These are phyloP conservation scores for Yarrowia phangngaensis DNA, from an alignment of 805 yeast genomes.

Conservation along the genomic window DNA sequence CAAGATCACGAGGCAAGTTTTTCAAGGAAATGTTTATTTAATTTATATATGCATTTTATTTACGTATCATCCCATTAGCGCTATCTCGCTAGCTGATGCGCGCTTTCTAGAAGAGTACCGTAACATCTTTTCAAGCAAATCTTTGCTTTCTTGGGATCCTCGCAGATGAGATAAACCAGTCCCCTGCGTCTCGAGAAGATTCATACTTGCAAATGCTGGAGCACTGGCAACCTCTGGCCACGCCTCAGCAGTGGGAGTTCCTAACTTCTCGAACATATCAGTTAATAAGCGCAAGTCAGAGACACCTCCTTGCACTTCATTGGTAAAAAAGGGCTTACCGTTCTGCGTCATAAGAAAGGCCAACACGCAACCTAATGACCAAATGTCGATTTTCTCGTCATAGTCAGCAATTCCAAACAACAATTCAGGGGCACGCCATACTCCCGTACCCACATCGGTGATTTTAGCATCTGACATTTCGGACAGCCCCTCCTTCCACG, in stretches of 20 bases:
- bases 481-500: conserved; percentile 43
- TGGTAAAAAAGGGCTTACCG: conserved; percentile 42
- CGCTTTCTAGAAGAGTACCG: conserved; percentile 11
- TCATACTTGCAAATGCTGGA: conserved; percentile 29
- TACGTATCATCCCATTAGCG: not conserved
- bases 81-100: conserved; percentile 10
- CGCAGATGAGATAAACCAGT: not conserved
- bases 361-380: conserved; percentile 65
- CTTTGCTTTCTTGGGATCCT: not conserved
- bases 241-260: conserved; percentile 48
- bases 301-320: conserved; percentile 38
- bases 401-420: conserved; percentile 58
- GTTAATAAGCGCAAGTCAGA: conserved; percentile 59
- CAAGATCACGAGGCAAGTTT: conserved; percentile 17
- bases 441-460: conserved; percentile 58
- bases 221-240: conserved; percentile 32
- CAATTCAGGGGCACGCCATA: conserved; percentile 71
- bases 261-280: conserved; percentile 54
- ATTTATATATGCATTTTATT: conserved; percentile 18
- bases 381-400: conserved; percentile 56
- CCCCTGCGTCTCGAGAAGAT: conserved; percentile 24
- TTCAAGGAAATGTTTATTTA: conserved; percentile 25
- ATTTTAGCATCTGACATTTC: conserved; percentile 44
- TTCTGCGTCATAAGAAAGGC: conserved; percentile 49
- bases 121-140: not conserved